Evolutionary conservation across 768 basidiomycete species (phyloP), one percentile per base, ranked within the genome.

Genomic region (Chlorophyllum brunneum): DNA sequence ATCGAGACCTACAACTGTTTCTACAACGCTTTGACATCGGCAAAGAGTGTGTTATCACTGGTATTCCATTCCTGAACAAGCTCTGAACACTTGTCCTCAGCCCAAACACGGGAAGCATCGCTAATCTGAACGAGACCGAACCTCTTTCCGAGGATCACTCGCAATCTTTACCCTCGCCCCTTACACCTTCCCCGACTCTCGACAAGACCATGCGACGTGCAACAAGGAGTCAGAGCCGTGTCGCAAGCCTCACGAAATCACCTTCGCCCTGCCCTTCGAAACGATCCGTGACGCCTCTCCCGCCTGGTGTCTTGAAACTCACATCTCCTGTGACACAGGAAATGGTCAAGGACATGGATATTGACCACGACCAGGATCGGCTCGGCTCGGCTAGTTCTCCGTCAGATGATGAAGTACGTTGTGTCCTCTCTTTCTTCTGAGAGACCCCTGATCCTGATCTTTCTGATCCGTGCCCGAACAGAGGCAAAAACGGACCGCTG

Each of bases 61-160:
- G 36, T 46, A 23, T 30, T 38, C 20, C 44, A 30, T 20, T 50
- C 13, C n/a, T 20, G 22, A 26, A 9, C 26, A 9, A 33, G 15
- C 20, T 31, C 40, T 49, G 22, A 58, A 31, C 10, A 50, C 30
- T 49, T 47, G 30, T 58, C 57, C 56, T 38, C 48, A 79, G 78
- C 58, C 68, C 65, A 4, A 71, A 75, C 44, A 67, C 65, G 29
- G 73, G 75, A 34, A 69, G 64, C 56, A 73, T 79, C 54, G 61
- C 56, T 24, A 63, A 70, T 62, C 61, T 79, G 9, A 58, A 57
- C 27, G 65, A 70, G 23, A 56, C 56, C 49, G 68, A 73, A 43
- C 44, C 70, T 22, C n/a, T 46, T 8, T 44, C 26, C 7, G 43
- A 24, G 18, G 18, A 10, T 30, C 51, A 16, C 26, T 56, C 33